Evolutionary conservation across 108 stramenopile genomes (phyloP).

Genomic region (Pseudonitzschia multiseries): DNA sequence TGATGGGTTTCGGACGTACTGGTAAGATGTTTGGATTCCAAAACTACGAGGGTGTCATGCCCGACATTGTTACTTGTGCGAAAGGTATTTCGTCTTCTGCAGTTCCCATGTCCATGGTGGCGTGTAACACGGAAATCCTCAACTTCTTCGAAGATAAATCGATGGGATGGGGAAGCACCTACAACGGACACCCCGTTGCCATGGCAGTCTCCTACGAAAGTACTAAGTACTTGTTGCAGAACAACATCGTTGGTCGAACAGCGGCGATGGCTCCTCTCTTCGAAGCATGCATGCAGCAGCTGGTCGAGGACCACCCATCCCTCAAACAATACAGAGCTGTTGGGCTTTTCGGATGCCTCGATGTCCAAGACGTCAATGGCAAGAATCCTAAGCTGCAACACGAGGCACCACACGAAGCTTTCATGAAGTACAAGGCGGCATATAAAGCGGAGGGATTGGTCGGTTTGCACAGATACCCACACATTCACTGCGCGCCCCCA

Average conservation of each 20-base stretch:
- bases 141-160: conserved; percentile 68
- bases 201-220: conserved; percentile 62
- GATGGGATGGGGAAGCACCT: conserved; percentile 60
- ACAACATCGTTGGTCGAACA: conserved; percentile 50
- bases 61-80: conserved; percentile 90
- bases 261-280: conserved; percentile 52
- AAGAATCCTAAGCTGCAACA: conserved; percentile 51
- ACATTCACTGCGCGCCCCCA: conserved; percentile 67
- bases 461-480: conserved; percentile 57
- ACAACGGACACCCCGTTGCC: conserved; percentile 70
- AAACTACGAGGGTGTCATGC: conserved; percentile 83
- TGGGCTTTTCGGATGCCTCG: conserved; percentile 65
- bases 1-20: conserved; percentile 95
- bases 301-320: conserved; percentile 50
- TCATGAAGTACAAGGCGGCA: conserved; percentile 54
- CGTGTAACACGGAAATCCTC: conserved; percentile 52
- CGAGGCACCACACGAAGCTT: conserved; percentile 48
- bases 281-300: conserved; percentile 42
- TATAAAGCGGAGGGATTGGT: conserved; percentile 49
- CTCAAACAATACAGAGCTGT: conserved; percentile 58
- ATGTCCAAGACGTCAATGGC: conserved; percentile 47
- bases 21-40: conserved; percentile 94
- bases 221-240: conserved; percentile 52
- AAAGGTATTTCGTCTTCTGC: conserved; percentile 74
- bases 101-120: conserved; percentile 56